Evolutionary conservation across 495 filamentous ascomycete genomes (phyloP).

Genomic region (Penicillium diatomitis): DNA sequence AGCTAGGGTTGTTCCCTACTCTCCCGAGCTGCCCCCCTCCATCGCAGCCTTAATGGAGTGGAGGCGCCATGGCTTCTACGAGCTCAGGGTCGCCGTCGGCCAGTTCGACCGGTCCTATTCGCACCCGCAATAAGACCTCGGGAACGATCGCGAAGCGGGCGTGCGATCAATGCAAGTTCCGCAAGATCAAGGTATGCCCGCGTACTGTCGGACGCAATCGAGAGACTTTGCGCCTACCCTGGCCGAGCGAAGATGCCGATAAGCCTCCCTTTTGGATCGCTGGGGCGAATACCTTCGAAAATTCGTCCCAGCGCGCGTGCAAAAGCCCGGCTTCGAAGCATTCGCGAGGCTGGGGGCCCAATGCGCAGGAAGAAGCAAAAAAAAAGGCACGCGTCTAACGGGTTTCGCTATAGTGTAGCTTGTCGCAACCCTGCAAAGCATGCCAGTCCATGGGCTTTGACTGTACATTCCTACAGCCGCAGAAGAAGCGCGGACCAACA

Average conservation of each 20-base stretch:
- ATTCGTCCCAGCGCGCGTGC: no score
- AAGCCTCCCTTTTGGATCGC: background rate
- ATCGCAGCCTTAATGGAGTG: constrained; percentile 7
- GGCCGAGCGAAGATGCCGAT: background rate
- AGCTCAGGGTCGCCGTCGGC: constrained; percentile 12
- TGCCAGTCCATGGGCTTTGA: constrained; percentile 35
- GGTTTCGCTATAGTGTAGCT: constrained; percentile 24
- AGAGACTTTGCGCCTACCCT: background rate
- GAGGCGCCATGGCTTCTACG: constrained; percentile 13
- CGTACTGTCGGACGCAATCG: no score
- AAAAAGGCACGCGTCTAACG: no score
- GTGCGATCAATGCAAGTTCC: constrained; percentile 37
- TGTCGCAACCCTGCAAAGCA: constrained; percentile 31
- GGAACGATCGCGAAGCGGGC: constrained; percentile 26
- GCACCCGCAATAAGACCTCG: constrained; percentile 19
- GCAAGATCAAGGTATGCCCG: constrained; percentile 31
- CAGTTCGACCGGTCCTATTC: constrained; percentile 17
- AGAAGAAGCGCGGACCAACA: constrained; percentile 35
- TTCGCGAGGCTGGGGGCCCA: no score
- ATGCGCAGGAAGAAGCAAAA: no score
- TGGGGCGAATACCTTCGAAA: no score
- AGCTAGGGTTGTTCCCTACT: no score
- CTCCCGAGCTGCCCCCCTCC: no score
- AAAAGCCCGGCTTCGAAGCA: no score
- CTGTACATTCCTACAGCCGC: constrained; percentile 37